Conservation (phyloP, 2,329 filamentous ascomycete genomes). For the Phaeosphaeria sp. region DNA sequence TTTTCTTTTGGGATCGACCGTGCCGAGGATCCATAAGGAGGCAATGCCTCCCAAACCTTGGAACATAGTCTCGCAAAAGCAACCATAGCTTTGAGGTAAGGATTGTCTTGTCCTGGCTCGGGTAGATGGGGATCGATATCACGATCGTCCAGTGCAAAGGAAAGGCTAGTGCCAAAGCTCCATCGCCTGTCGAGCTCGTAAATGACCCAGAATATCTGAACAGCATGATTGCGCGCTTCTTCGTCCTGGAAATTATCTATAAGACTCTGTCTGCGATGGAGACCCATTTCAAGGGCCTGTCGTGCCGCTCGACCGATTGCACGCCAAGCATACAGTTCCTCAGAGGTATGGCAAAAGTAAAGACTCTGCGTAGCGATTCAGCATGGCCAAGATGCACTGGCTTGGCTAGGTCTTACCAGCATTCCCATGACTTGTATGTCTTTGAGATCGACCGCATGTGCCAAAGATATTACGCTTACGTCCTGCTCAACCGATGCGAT, state of each 20-base stretch:
- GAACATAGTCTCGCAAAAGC: slow-evolving; percentile 26
- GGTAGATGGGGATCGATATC: slow-evolving; percentile 29
- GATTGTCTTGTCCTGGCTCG: slow-evolving; percentile 21
- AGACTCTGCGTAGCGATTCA: slow-evolving; percentile 11
- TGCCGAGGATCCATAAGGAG: slow-evolving; percentile 22
- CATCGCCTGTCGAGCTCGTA: slow-evolving; percentile 29
- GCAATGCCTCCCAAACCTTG: slow-evolving; percentile 28
- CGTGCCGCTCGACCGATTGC: slow-evolving; percentile 26
- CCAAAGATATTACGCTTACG: slow-evolving; percentile 16
- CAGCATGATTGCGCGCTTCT: slow-evolving; percentile 16
- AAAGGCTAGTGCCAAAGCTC: slow-evolving; percentile 29
- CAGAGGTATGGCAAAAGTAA: slow-evolving; percentile 26
- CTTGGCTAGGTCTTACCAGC: slow-evolving; percentile 7
- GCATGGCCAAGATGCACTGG: background rate
- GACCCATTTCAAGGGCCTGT: slow-evolving; percentile 26
- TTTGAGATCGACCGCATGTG: slow-evolving; percentile 20
- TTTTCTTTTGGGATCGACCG: slow-evolving; percentile 28
- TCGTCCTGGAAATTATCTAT: slow-evolving; percentile 23
- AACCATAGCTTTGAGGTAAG: slow-evolving; percentile 26
- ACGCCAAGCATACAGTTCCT: slow-evolving; percentile 28
- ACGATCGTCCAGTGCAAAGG: slow-evolving; percentile 25
- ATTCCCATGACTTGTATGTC: slow-evolving; percentile 31
- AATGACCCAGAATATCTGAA: slow-evolving; percentile 27
- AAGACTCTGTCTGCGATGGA: slow-evolving; percentile 26
- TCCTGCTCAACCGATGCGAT: slow-evolving; percentile 23